Percentiles rank a stretch among this genome's conserved stretches.
phyloP scores from a whole-genome alignment of 2,329 filamentous ascomycete species.

The Emydomyces testavorans region DNA sequence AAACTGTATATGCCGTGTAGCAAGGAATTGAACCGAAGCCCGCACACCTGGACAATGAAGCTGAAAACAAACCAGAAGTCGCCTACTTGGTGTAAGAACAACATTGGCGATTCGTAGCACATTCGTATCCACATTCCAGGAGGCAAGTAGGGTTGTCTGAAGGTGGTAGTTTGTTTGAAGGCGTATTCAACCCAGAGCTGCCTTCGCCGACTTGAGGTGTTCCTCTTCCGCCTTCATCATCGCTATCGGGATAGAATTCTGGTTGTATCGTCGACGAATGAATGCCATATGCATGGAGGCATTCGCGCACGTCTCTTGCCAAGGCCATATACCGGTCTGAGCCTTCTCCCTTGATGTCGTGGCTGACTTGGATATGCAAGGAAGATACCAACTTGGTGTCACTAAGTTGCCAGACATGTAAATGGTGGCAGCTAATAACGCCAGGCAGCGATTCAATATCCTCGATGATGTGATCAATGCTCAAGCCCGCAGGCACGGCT shows the following conservation, averaged over 20 bases:
- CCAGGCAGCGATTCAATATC: conserved; percentile 79
- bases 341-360: conserved; percentile 73
- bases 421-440: conserved; percentile 81
- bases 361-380: conserved; percentile 83
- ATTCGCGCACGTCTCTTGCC: conserved; percentile 68
- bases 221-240: conserved; percentile 22
- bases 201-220: not conserved
- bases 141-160: conserved; percentile 30
- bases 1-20: not conserved
- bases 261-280: conserved; percentile 97
- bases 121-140: conserved; percentile 39
- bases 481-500: conserved; percentile 79
- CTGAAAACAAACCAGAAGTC: not conserved
- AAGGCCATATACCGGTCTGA: conserved; percentile 79
- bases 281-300: conserved; percentile 89
- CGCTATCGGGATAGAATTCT: conserved; percentile 49
- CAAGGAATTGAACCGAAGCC: too few species aligned
- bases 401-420: conserved; percentile 95
- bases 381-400: conserved; percentile 90
- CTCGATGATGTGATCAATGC: conserved; percentile 78
- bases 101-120: conserved; percentile 32
- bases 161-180: conserved; percentile 14
- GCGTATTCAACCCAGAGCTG: conserved; percentile 10
- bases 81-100: conserved; percentile 20
- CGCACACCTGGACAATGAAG: not conserved